phyloP scores from a whole-genome alignment of 495 filamentous ascomycete species.

The Hypoxylon fragiforme region DNA sequence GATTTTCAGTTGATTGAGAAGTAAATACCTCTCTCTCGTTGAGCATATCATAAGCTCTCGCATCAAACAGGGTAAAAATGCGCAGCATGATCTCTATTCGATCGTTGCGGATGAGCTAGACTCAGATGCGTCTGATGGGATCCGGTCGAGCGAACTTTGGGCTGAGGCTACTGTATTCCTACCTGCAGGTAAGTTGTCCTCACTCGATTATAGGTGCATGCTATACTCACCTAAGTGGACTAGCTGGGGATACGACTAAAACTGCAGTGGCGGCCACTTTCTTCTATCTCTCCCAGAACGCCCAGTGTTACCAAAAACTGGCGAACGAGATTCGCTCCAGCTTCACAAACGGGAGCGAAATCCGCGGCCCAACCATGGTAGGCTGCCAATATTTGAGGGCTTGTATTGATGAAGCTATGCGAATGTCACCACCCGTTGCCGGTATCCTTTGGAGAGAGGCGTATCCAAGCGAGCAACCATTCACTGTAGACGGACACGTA shows the following conservation, averaged over 20 bases:
- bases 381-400: slow-evolving; percentile 51
- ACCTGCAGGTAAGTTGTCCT: slow-evolving; percentile 13
- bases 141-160: slow-evolving; percentile 18
- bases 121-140: slow-evolving; percentile 4
- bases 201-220: background rate
- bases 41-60: slow-evolving; percentile 26
- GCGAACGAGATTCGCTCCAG: slow-evolving; percentile 42
- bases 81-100: slow-evolving; percentile 25
- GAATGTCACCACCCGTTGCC: slow-evolving; percentile 56
- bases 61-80: slow-evolving; percentile 14
- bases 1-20: slow-evolving; percentile 4
- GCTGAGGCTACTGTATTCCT: slow-evolving; percentile 24
- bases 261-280: slow-evolving; percentile 6
- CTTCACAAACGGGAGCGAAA: slow-evolving; percentile 43
- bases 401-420: slow-evolving; percentile 62
- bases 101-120: slow-evolving; percentile 47
- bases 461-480: slow-evolving; percentile 12
- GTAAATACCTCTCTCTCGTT: no score
- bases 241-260: slow-evolving; percentile 16
- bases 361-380: slow-evolving; percentile 46
- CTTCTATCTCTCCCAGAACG: slow-evolving; percentile 38
- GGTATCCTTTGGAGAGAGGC: slow-evolving; percentile 49
- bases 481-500: slow-evolving; percentile 54
- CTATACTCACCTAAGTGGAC: background rate
- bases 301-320: slow-evolving; percentile 43